Base-by-base conservation (phyloP, 768 basidiomycete genomes). In the Leccinum longicurvipes region DNA sequence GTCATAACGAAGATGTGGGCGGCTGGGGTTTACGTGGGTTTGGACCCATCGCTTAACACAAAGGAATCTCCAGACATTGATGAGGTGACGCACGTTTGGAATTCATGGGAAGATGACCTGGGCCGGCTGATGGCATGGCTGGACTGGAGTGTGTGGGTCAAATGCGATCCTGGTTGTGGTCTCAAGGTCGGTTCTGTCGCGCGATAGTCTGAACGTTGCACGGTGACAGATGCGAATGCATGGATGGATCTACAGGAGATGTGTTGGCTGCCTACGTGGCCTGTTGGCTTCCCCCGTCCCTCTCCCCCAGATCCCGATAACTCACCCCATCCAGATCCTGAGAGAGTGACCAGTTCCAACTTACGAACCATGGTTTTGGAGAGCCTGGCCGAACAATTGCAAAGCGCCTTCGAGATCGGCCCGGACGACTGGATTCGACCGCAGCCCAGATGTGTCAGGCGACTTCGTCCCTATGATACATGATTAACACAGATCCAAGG, bases 101-200 rank as follows among this genome's bases (percentile, higher is more conserved):
- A 23, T 12, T 31, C 50, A 5, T 82, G 81, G 81, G 62, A 51
- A 8, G 45, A 34, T 19, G 70, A 74, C 9, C 47, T 79, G 23
- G 56, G 68, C 7, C 56, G 48, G 3, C 60, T 83, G 21, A 79
- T 82, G 74, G 46, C 36, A 0, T 83, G 82, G 82, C 65, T 83
- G 0, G 82, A 78, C 57, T 84, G 82, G 82, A 74, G 67, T 36
- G 63, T 73, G 9, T 83, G 82, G 81, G 60, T 76, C 2, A 77
- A 69, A 41, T 83, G 82, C 50, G 65, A 63, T 3, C 80, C 81
- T 25, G 72, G 63, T 1, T 84, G 82, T 66, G 63, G 62, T 9
- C 65, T 67, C 28, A 76, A 81, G 70, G 81, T 82, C 48, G 2
- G 75, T 69, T 23, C 21, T 24, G 15, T 29, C 17, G 4, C 7